Base-by-base conservation (phyloP, 768 basidiomycete genomes). In the Russula olivacea region DNA sequence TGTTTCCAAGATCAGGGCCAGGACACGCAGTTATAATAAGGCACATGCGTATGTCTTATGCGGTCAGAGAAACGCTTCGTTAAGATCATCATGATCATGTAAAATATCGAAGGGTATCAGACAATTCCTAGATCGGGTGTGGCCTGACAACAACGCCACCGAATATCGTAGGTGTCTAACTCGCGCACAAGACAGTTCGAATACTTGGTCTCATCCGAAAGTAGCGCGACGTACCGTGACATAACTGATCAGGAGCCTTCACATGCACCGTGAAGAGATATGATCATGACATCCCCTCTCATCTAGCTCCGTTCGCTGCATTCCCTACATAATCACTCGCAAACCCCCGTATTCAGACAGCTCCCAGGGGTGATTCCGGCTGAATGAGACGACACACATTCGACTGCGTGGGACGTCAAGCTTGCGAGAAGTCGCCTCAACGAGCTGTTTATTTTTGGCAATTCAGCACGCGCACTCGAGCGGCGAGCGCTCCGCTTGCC, bases 381-480 rank as follows among this genome's bases (percentile, higher is more conserved):
- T 51, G 17, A 66, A 59, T 2, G 65, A 63, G n/a, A 66, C 21
- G 9, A 63, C 48, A 49, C 65, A 68, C 67, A 68, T 68, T 21
- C 65, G 61, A 45, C 61, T 63, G n/a, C 59, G 55, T 0, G 67
- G 61, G 21, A 66, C 48, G 3, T 63, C 41, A 1, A 68, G 61
- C 34, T 51, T 34, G 32, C 40, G 55, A 23, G 67, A 66, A 7
- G 59, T 62, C 12, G 65, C 61, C 12, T 63, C 67, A 2, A 66
- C 61, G 36, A 66, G 65, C 67, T 66, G 21, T 43, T 47, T 10
- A 9, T 43, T 32, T 56, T 59, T 21, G 15, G 2, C 9, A 36
- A 3, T 10, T 52, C 34, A 58, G 34, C 23, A 2, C 12, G 43
- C 34, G 19, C 21, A 28, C 21, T 50, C 4, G 23, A 28, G 21